Percentiles rank a stretch among this genome's conserved stretches.
phyloP scores from a whole-genome alignment of 2,329 filamentous ascomycete genomes.

The Colletotrichum horii region DNA sequence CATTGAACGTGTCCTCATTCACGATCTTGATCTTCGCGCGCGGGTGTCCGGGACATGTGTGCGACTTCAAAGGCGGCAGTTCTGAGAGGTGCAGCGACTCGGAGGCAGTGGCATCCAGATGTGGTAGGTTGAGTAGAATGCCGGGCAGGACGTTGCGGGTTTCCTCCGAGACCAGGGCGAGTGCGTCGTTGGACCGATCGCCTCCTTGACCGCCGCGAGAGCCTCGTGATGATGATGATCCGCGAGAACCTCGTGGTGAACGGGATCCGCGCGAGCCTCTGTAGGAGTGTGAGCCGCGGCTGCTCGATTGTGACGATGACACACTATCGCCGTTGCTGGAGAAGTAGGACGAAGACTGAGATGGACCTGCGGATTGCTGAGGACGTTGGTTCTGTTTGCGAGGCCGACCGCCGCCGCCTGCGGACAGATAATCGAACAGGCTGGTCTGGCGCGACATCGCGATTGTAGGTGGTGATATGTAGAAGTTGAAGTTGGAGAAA shows the following conservation, averaged over 20 bases:
- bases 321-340: not conserved
- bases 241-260: not conserved
- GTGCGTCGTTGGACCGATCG: not conserved
- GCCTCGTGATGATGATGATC: not conserved
- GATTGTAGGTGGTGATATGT: not conserved
- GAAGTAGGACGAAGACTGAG: not conserved
- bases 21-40: constrained; percentile 51
- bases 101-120: constrained; percentile 38
- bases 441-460: not conserved
- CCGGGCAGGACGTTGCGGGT: constrained; percentile 51
- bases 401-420: not conserved
- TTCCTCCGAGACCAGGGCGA: constrained; percentile 43
- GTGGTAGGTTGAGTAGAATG: constrained; percentile 49
- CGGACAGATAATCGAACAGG: not conserved
- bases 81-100: constrained; percentile 39
- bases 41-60: constrained; percentile 46
- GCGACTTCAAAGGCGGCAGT: constrained; percentile 42
- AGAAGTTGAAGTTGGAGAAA: not conserved
- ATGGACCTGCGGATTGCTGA: not conserved
- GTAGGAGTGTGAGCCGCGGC: not conserved
- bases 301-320: not conserved
- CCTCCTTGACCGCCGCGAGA: not conserved
- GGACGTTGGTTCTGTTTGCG: constrained; percentile 2
- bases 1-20: constrained; percentile 63
- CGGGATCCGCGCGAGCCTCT: not conserved